A percentile compares a stretch with the other conserved stretches of the same genome.
These are phyloP conservation scores for Beauveria rudraprayagi DNA, from an alignment of 2,329 filamentous ascomycete species.

Conservation along the genomic window DNA sequence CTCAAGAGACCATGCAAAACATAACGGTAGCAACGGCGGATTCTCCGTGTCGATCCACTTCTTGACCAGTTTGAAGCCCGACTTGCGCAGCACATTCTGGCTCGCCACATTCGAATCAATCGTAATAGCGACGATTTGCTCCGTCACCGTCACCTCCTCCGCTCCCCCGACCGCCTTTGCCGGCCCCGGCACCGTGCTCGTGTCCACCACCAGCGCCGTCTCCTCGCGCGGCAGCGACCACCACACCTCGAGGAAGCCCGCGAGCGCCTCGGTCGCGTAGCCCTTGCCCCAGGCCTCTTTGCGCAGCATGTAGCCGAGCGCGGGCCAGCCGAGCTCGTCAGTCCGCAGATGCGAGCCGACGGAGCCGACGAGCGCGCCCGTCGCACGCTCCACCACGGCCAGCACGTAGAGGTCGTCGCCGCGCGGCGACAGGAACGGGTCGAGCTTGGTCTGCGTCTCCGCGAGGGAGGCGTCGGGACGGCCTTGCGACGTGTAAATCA, in stretches of 20 bases:
- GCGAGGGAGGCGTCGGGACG: slow-evolving; percentile 34
- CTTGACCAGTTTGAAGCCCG: slow-evolving; percentile 42
- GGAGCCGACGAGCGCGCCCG: slow-evolving; percentile 43
- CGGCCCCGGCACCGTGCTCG: background rate
- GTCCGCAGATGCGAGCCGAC: slow-evolving; percentile 33
- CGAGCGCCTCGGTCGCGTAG: slow-evolving; percentile 48
- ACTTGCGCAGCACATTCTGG: slow-evolving; percentile 47
- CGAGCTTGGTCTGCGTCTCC: slow-evolving; percentile 34
- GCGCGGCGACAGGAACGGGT: slow-evolving; percentile 36
- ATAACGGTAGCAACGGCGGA: background rate
- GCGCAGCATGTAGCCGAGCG: slow-evolving; percentile 50
- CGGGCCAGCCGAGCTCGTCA: slow-evolving; percentile 44
- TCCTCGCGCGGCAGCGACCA: slow-evolving; percentile 40
- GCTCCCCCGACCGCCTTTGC: background rate
- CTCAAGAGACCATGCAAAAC: background rate
- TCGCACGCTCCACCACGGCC: slow-evolving; percentile 39
- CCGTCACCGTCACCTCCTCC: slow-evolving; percentile 18
- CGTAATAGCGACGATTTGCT: slow-evolving; percentile 39
- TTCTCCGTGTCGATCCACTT: slow-evolving; percentile 21
- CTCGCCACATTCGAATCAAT: slow-evolving; percentile 44
- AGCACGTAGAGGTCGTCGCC: slow-evolving; percentile 49
- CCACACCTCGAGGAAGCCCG: slow-evolving; percentile 38
- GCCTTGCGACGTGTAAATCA: slow-evolving; percentile 47
- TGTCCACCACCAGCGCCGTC: slow-evolving; percentile 32
- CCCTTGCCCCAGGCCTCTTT: slow-evolving; percentile 47